Base-by-base conservation (phyloP, 148 eudicot genomes). In the Diospyros lotus region DNA sequence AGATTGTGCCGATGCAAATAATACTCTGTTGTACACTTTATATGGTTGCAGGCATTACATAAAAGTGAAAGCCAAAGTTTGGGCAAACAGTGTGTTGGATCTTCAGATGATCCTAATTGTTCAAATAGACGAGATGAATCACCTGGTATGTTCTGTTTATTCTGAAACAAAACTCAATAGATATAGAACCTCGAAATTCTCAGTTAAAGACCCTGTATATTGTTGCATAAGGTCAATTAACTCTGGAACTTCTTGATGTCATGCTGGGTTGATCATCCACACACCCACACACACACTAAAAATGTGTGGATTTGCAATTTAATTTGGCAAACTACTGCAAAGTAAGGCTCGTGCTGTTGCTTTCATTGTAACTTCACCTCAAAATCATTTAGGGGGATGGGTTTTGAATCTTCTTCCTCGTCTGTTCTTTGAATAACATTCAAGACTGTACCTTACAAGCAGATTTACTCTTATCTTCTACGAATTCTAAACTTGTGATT, bases 21-120 rank as follows among this genome's bases (percentile, higher is more conserved):
- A 6, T 55, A 6, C 12, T 10, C 14, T 58, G 58, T 45, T 73
- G 61, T 54, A 62, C 40, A 44, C 67, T 60, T 58, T 43, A 56
- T 63, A 1, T 45, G 66, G 50, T 64, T 66, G 78, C 76, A 82
- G 84, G 76, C 78, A n/a, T 65, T 77, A 53, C 69, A 68, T 17
- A 56, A 56, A 42, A 76, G 53, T 69, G 68, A 75, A 42, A 53
- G 73, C 44, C 64, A 4, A 73, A 73, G 75, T 64, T 74, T 48
- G 14, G 15, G 58, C 72, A 82, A 66, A 67, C 72, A 78, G 60
- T 74, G 58, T 4, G 17, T 6, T 58, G 81, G 40, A 50, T 75
- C 80, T 12, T 73, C 78, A 41, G 56, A 75, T 42, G 69, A 73
- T 40, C 58, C 51, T 58, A 56, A 45, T 81, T 58, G 60, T 66